Percentiles rank a stretch among this genome's conserved stretches.
phyloP scores from a whole-genome alignment of 163 green algal species.

The Scenedesmus sp. region DNA sequence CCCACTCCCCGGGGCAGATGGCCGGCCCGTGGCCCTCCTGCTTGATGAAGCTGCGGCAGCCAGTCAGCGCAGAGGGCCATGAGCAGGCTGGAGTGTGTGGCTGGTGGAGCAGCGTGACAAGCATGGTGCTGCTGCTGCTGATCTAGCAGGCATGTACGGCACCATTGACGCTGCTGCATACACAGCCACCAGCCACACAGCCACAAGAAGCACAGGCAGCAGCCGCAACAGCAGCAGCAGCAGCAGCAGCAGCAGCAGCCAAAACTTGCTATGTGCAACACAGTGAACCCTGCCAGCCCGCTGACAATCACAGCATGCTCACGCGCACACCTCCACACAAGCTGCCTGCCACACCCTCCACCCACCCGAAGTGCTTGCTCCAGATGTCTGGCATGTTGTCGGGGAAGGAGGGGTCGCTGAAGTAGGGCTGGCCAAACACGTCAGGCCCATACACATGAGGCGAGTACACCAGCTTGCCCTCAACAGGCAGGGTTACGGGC shows the following conservation, averaged over 20 bases:
- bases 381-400: slow-evolving; percentile 58
- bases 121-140: too few relatives aligned
- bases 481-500: slow-evolving; percentile 40
- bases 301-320: too few relatives aligned
- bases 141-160: too few relatives aligned
- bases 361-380: slow-evolving; percentile 47
- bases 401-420: slow-evolving; percentile 53
- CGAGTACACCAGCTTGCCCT: slow-evolving; percentile 54
- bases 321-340: background rate
- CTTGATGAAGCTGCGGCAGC: slow-evolving; percentile 23
- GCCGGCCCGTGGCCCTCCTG: slow-evolving; percentile 31
- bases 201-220: too few relatives aligned
- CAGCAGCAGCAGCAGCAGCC: too few relatives aligned
- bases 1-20: slow-evolving; percentile 56
- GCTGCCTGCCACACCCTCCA: background rate
- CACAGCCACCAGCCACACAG: too few relatives aligned
- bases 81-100: background rate
- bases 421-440: slow-evolving; percentile 55
- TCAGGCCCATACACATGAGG: slow-evolving; percentile 61
- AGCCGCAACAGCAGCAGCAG: too few relatives aligned
- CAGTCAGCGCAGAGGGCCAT: background rate
- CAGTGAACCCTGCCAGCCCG: too few relatives aligned
- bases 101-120: background rate
- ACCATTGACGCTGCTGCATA: too few relatives aligned
- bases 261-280: too few relatives aligned